phyloP scores from a whole-genome alignment of 306 rosid species.

The Vigna mungo region DNA sequence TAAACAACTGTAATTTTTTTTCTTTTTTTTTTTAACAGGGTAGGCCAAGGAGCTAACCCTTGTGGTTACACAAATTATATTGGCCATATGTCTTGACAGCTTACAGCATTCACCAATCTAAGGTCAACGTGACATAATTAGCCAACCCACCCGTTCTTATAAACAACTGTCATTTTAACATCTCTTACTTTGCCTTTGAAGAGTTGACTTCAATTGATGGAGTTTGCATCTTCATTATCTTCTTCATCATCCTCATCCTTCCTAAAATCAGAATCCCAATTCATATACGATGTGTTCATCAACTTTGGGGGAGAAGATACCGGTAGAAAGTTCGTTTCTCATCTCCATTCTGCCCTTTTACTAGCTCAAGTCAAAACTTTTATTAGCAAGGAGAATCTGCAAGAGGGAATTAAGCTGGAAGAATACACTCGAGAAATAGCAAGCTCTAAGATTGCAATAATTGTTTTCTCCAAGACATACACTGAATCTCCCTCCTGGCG shows the following conservation, averaged over 20 bases:
- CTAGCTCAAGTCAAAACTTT: neutral
- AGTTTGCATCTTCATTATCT: neutral
- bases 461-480: constrained; percentile 19
- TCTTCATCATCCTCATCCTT: neutral
- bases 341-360: constrained; percentile 17
- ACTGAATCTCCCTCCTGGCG: constrained; percentile 27
- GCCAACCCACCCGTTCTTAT: no score
- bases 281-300: constrained; percentile 37
- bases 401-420: neutral
- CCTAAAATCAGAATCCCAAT: neutral
- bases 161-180: no score
- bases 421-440: neutral
- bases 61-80: no score
- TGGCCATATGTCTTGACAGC: no score
- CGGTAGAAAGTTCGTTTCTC: neutral
- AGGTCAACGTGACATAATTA: no score
- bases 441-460: neutral
- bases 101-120: no score
- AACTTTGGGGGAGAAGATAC: constrained; percentile 36
- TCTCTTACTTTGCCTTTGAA: no score
- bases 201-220: neutral
- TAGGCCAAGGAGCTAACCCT: no score
- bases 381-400: neutral
- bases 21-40: no score
- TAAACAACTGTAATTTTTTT: no score